Base-by-base conservation (phyloP, 1,284 basidiomycete genomes). In the Naganishia sp. region DNA sequence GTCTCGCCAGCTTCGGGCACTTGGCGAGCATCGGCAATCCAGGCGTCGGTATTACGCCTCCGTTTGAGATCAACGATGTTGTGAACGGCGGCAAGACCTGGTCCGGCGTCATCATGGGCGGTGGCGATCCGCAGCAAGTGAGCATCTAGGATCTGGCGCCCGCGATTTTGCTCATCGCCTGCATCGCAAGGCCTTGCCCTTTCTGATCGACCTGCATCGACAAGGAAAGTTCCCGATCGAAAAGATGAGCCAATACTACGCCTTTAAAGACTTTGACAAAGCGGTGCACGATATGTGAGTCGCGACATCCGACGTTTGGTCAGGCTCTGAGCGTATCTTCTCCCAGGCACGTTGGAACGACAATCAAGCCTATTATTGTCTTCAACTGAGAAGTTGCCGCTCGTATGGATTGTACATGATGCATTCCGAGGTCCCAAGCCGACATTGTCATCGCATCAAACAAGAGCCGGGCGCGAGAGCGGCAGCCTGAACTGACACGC, bases 351-450 rank as follows among this genome's bases (percentile, higher is more conserved):
- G 43, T 43, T 35, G 63, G 63, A 23, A 55, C 52, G 23, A 55
- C 53, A 23, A 65, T 65, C 31, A 65, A 65, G 54, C 63, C 63
- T 7, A 65, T 65, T 21, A 56, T 65, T 25, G 53, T 65, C 18
- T 65, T 65, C 52, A 21, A 54, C 0, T 54, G n/a, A 21, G 9
- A 23, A 23, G 2, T 25, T 6, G n/a, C 4, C 17, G 25, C 25
- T 21, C 1, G 11, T 23, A 39, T 39, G 35, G 35, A 13, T 2
- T 4, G 35, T 39, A 39, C 35, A 39, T 28, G 28, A 28, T 28
- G 28, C 28, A 28, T 28, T 28, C 28, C 28, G 28, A 28, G 28
- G 28, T 28, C 28, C 1, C 28, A 3, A 5, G 28, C 28, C 28
- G 5, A 28, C 28, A 28, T 28, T 28, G 5, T 28, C 28, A 28